Percentiles rank a stretch among this genome's conserved stretches.
phyloP scores from a whole-genome alignment of 805 yeast species.

The Schizosaccharomyces lindneri region DNA sequence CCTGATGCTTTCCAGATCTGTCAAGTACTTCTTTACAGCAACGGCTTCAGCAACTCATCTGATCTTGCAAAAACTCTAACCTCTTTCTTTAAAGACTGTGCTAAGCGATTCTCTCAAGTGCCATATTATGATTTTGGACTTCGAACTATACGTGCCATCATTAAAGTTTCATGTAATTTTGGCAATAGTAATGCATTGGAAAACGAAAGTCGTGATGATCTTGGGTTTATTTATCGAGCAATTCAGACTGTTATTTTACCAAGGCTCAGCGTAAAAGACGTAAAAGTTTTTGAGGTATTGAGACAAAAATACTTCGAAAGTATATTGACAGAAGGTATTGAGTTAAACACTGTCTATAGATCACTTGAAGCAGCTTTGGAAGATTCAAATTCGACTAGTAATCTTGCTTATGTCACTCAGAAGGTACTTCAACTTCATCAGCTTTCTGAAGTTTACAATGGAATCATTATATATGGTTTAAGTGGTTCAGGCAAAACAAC shows the following conservation, averaged over 20 bases:
- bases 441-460: conserved; percentile 41
- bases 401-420: conserved; percentile 2
- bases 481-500: conserved; percentile 55
- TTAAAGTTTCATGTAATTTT: conserved; percentile 13
- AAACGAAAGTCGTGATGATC: too few relatives aligned
- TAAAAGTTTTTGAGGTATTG: too few relatives aligned
- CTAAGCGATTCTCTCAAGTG: conserved; percentile 23
- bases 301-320: too few relatives aligned
- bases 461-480: conserved; percentile 56
- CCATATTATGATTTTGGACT: conserved; percentile 78
- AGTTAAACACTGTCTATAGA: too few relatives aligned
- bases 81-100: conserved; percentile 26
- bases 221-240: too few relatives aligned
- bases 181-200: too few relatives aligned
- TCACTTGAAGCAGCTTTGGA: too few relatives aligned
- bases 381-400: too few relatives aligned
- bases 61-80: conserved; percentile 26
- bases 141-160: conserved; percentile 47
- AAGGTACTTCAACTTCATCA: conserved; percentile 40
- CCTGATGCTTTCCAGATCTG: conserved; percentile 52
- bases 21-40: conserved; percentile 44
- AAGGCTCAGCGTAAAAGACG: too few relatives aligned
- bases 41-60: conserved; percentile 34
- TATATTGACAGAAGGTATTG: too few relatives aligned
- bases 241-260: too few relatives aligned